A percentile compares a stretch with the other conserved stretches of the same genome.
phyloP scores from a whole-genome alignment of 2,329 filamentous ascomycete genomes.

The Pyrenophora teres region DNA sequence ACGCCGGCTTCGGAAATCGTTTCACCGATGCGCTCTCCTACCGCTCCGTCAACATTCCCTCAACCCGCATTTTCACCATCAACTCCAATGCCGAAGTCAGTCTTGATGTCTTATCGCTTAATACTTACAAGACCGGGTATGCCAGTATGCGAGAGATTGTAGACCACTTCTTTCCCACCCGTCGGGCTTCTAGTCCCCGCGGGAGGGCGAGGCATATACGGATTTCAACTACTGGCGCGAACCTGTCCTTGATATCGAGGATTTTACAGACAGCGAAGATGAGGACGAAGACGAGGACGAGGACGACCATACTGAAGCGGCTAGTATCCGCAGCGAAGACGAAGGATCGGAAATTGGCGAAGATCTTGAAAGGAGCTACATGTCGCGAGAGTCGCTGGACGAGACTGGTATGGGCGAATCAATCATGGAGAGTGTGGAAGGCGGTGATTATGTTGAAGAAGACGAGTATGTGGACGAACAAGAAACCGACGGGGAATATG shows the following conservation, averaged over 20 bases:
- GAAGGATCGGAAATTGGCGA: constrained; percentile 53
- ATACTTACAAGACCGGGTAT: constrained; percentile 95
- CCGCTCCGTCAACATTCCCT: constrained; percentile 91
- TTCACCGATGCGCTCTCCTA: constrained; percentile 96
- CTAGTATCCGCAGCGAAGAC: constrained; percentile 56
- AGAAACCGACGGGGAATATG: constrained; percentile 28
- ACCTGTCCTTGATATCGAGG: constrained; percentile 77
- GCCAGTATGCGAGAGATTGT: constrained; percentile 97
- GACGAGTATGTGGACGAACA: constrained; percentile 28
- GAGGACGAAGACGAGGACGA: constrained; percentile 44
- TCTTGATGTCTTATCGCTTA: constrained; percentile 84
- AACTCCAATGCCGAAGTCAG: constrained; percentile 97
- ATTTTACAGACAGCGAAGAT: constrained; percentile 83
- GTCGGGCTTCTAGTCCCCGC: constrained; percentile 84
- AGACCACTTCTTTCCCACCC: constrained; percentile 97
- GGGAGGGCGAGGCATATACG: constrained; percentile 92
- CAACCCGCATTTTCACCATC: constrained; percentile 95
- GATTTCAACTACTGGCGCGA: constrained; percentile 98
- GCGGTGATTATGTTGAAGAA: constrained; percentile 35
- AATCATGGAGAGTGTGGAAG: constrained; percentile 57
- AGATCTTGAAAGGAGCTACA: constrained; percentile 61
- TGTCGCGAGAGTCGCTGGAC: constrained; percentile 58
- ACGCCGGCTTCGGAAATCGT: constrained; percentile 95
- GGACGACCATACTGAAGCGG: constrained; percentile 52
- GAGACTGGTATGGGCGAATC: constrained; percentile 54